Percentiles rank a stretch among this genome's conserved stretches.
phyloP scores from a whole-genome alignment of 345 rosid genomes.

The Pistacia atlantica region DNA sequence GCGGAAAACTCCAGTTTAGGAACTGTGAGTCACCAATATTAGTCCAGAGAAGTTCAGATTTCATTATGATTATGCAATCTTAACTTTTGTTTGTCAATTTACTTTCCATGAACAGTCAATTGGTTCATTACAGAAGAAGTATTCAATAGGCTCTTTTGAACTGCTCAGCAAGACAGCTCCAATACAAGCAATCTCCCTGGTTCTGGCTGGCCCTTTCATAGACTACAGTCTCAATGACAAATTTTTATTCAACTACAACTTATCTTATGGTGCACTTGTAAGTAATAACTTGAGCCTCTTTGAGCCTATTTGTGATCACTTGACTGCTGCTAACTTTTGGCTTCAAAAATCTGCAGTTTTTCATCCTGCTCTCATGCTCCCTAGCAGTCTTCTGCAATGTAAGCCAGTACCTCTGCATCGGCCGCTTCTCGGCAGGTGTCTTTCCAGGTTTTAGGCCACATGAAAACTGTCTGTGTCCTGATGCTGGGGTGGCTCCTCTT shows the following conservation, averaged over 20 bases:
- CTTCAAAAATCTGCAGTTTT: constrained; percentile 30
- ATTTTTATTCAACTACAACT: constrained; percentile 59
- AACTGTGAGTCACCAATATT: no score
- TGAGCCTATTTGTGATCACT: background rate
- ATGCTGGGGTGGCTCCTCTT: constrained; percentile 46
- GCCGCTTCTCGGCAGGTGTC: constrained; percentile 50
- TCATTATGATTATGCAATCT: background rate
- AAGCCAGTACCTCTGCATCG: constrained; percentile 56
- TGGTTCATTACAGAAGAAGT: constrained; percentile 89
- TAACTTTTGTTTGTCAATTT: constrained; percentile 11
- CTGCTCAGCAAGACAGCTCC: constrained; percentile 94
- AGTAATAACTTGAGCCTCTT: constrained; percentile 22
- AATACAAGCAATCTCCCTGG: constrained; percentile 89
- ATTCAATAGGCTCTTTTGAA: constrained; percentile 92
- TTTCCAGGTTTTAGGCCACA: constrained; percentile 56
- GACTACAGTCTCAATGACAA: constrained; percentile 71
- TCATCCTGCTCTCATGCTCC: constrained; percentile 43
- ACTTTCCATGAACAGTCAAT: constrained; percentile 56
- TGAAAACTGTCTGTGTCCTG: constrained; percentile 49
- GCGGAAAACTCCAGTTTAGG: no score
- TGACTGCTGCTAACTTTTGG: background rate
- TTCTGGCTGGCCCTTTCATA: constrained; percentile 77
- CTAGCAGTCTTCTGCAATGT: constrained; percentile 52
- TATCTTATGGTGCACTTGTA: constrained; percentile 72
- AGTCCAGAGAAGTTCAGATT: background rate